Evolutionary conservation across 2,329 filamentous ascomycete species (phyloP).

Genomic region (Knoxdaviesia proteae): DNA sequence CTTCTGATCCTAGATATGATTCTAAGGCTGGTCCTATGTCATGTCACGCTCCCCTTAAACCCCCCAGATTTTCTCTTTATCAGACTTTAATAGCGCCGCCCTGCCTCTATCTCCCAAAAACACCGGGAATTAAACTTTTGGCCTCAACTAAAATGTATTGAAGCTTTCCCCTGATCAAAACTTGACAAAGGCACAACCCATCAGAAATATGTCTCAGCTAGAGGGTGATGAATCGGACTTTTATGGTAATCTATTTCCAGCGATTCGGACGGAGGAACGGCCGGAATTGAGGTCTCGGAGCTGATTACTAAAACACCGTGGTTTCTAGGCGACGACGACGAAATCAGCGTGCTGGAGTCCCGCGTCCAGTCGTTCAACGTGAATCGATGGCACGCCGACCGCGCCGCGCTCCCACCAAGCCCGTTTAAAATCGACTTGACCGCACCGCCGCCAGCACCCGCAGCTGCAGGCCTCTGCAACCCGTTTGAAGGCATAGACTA

Average conservation of each 20-base stretch:
- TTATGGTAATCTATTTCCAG: slow-evolving; percentile 5
- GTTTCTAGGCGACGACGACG: slow-evolving; percentile 30
- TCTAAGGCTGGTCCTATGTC: no score
- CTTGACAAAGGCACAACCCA: no score
- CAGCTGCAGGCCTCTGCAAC: slow-evolving; percentile 26
- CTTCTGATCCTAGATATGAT: no score
- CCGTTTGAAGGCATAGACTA: slow-evolving; percentile 30
- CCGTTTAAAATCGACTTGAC: not conserved
- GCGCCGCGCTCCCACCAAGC: slow-evolving; percentile 5
- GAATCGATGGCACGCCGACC: slow-evolving; percentile 24
- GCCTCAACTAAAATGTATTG: no score
- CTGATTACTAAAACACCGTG: not conserved
- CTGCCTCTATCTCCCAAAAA: no score
- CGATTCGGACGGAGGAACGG: not conserved
- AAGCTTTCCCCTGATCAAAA: no score
- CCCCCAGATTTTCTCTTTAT: no score
- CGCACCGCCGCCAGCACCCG: not conserved
- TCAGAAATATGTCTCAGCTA: not conserved
- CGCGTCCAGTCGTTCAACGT: slow-evolving; percentile 29
- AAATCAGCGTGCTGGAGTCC: slow-evolving; percentile 23
- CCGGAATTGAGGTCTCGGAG: not conserved
- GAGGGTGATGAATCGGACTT: slow-evolving; percentile 8
- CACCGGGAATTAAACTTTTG: no score
- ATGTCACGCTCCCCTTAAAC: no score
- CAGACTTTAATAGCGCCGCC: no score